Evolutionary conservation across 176 grass and related monocot species (phyloP).

Genomic region (Alopecurus myosuroides): DNA sequence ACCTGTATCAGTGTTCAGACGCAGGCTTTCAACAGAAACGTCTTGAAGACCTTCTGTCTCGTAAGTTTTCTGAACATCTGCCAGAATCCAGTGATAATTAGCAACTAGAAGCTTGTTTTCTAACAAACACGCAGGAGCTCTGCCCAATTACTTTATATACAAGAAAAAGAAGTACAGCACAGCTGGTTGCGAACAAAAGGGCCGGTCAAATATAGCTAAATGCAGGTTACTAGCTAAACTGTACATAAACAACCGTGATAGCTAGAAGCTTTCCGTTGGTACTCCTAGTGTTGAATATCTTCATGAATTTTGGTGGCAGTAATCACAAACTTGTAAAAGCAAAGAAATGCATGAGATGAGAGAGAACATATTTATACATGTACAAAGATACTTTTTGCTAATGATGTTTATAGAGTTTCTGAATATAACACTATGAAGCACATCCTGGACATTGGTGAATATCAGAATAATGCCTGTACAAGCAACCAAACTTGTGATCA

Average conservation of each 20-base stretch:
- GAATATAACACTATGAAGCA: not conserved
- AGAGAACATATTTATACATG: not conserved
- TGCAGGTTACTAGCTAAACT: not conserved
- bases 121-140: not conserved
- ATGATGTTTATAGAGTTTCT: not conserved
- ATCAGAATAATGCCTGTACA: not conserved
- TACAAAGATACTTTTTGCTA: not conserved
- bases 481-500: not conserved
- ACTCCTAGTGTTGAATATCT: not conserved
- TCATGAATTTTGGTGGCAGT: not conserved
- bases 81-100: not conserved
- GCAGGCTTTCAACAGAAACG: constrained; percentile 24
- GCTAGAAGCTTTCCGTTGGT: not conserved
- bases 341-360: not conserved
- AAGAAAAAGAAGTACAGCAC: not conserved
- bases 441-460: not conserved
- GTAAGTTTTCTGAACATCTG: constrained; percentile 11
- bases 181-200: not conserved
- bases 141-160: not conserved
- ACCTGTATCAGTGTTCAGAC: constrained; percentile 22
- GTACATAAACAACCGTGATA: not conserved
- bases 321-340: not conserved
- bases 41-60: constrained; percentile 8
- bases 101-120: not conserved
- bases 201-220: not conserved